phyloP scores from a whole-genome alignment of 2,329 filamentous ascomycete genomes.

The Bipolaris zeicola region DNA sequence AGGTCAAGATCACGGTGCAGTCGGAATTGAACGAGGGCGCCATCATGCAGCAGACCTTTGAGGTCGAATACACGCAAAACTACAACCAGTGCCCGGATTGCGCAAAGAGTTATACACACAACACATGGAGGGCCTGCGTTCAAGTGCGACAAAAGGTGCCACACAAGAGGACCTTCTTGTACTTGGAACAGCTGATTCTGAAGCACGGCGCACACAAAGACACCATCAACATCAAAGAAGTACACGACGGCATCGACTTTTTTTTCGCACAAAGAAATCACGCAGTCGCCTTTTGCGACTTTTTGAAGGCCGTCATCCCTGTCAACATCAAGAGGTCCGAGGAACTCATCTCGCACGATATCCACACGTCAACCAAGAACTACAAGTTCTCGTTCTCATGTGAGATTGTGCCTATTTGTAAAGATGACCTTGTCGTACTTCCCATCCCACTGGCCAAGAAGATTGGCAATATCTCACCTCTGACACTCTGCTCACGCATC shows the following conservation, averaged over 20 bases:
- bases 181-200: conserved; percentile 91
- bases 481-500: conserved; percentile 84
- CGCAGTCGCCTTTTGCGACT: conserved; percentile 90
- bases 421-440: conserved; percentile 93
- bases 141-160: conserved; percentile 97
- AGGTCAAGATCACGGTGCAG: conserved; percentile 95
- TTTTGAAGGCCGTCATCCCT: conserved; percentile 80
- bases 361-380: conserved; percentile 85
- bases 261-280: conserved; percentile 90
- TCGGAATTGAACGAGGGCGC: conserved; percentile 68
- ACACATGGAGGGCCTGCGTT: conserved; percentile 91
- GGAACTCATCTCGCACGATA: conserved; percentile 90
- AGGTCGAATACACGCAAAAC: conserved; percentile 89
- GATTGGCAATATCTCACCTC: conserved; percentile 84
- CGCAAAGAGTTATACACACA: conserved; percentile 92
- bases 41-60: conserved; percentile 89
- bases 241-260: conserved; percentile 94
- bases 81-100: conserved; percentile 89
- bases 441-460: conserved; percentile 88
- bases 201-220: conserved; percentile 83
- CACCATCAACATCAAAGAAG: conserved; percentile 97
- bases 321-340: conserved; percentile 82
- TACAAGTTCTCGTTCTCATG: conserved; percentile 95
- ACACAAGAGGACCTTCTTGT: conserved; percentile 86
- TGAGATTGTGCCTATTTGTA: conserved; percentile 92